Evolutionary conservation across 2,329 filamentous ascomycete genomes (phyloP).

Genomic region (Aspergillus sp.): DNA sequence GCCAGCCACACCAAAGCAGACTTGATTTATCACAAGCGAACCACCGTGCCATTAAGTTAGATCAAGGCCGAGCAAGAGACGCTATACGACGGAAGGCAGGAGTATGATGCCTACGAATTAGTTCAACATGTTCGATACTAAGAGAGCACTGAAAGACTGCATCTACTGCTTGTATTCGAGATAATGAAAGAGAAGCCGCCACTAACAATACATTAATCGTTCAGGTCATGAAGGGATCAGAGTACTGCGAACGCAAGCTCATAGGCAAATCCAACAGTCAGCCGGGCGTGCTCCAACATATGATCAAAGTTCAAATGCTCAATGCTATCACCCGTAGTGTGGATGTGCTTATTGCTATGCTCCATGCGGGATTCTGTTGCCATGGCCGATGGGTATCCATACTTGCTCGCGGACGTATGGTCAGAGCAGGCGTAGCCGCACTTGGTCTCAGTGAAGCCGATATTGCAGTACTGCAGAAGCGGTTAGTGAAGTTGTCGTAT

Average conservation of each 20-base stretch:
- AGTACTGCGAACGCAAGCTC: slow-evolving; percentile 82
- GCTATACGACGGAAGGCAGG: no score
- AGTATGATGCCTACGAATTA: no score
- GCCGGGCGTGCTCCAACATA: slow-evolving; percentile 86
- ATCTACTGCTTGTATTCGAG: neutral
- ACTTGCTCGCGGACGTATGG: slow-evolving; percentile 68
- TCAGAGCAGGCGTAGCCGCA: slow-evolving; percentile 85
- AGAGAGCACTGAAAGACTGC: neutral
- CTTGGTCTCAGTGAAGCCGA: slow-evolving; percentile 84
- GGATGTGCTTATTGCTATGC: slow-evolving; percentile 70
- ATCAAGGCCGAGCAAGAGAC: no score
- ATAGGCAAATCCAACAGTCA: slow-evolving; percentile 82
- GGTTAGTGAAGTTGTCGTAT: slow-evolving; percentile 14
- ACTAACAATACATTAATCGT: slow-evolving; percentile 11
- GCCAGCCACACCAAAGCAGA: no score
- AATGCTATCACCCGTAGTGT: slow-evolving; percentile 73
- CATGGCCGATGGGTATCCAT: slow-evolving; percentile 68
- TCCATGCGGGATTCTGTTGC: slow-evolving; percentile 67
- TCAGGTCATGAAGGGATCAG: slow-evolving; percentile 27
- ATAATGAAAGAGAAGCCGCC: neutral
- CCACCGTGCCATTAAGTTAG: no score
- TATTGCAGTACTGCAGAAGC: slow-evolving; percentile 74
- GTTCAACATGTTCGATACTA: no score
- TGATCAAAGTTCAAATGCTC: slow-evolving; percentile 79
- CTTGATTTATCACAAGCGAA: no score